A percentile compares a stretch with the other conserved stretches of the same genome.
Evolutionary conservation across 495 filamentous ascomycete genomes (phyloP).

Genomic region (Podospora pseudopauciseta): DNA sequence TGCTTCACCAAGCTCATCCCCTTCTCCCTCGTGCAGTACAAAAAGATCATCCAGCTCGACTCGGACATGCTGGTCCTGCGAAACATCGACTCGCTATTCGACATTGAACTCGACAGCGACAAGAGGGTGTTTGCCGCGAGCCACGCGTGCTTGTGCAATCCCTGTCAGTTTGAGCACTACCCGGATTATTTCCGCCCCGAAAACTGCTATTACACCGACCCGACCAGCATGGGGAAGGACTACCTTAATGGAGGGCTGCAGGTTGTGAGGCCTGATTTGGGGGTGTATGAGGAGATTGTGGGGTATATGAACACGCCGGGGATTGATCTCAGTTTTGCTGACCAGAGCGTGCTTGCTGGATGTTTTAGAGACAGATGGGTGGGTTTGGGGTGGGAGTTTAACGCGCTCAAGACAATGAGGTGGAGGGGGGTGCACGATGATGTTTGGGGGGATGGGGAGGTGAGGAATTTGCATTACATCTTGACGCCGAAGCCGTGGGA

Average conservation of each 20-base stretch:
- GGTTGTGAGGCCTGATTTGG: slow-evolving; percentile 62
- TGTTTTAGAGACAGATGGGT: slow-evolving; percentile 67
- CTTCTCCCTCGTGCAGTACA: slow-evolving; percentile 67
- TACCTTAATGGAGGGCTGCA: slow-evolving; percentile 73
- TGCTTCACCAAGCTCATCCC: slow-evolving; percentile 81
- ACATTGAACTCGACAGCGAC: slow-evolving; percentile 25
- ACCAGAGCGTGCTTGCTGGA: slow-evolving; percentile 69
- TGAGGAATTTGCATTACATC: slow-evolving; percentile 81
- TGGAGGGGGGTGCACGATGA: slow-evolving; percentile 61
- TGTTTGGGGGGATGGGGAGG: slow-evolving; percentile 72
- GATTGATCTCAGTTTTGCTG: slow-evolving; percentile 64
- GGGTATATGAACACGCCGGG: slow-evolving; percentile 43
- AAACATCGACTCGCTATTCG: slow-evolving; percentile 89
- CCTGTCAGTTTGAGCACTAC: slow-evolving; percentile 69
- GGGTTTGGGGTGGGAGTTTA: slow-evolving; percentile 72
- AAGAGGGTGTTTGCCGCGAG: slow-evolving; percentile 61
- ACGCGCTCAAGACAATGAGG: slow-evolving; percentile 75
- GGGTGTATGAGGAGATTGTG: slow-evolving; percentile 55
- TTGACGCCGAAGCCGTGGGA: slow-evolving; percentile 82
- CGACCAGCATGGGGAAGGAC: slow-evolving; percentile 24
- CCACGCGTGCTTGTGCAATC: slow-evolving; percentile 82
- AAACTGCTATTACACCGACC: slow-evolving; percentile 50
- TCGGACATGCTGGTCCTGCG: slow-evolving; percentile 73
- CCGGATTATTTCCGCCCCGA: slow-evolving; percentile 65
- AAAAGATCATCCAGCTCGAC: slow-evolving; percentile 74